Evolutionary conservation across 2,329 filamentous ascomycete genomes (phyloP).

Genomic region (Juglanconis oblonga): DNA sequence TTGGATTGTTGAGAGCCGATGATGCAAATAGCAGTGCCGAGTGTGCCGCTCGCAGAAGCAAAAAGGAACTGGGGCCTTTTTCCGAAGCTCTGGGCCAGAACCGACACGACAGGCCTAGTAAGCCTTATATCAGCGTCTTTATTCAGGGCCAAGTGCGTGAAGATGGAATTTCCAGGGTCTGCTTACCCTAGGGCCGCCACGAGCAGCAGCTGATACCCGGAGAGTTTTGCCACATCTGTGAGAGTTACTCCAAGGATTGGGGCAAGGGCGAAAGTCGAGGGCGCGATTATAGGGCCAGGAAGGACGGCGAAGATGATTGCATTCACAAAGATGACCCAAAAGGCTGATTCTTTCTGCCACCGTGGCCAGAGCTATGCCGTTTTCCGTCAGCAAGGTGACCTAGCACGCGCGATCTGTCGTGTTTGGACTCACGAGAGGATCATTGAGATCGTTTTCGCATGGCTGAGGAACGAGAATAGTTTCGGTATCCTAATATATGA

Average conservation of each 20-base stretch:
- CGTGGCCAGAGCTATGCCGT: slow-evolving; percentile 19
- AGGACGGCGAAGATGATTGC: slow-evolving; percentile 22
- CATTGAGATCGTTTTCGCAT: slow-evolving; percentile 16
- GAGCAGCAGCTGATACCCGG: slow-evolving; percentile 21
- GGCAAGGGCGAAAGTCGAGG: slow-evolving; percentile 20
- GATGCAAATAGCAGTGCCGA: slow-evolving; percentile 28
- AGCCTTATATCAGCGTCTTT: neutral
- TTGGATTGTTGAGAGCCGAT: slow-evolving; percentile 23
- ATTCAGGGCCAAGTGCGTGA: neutral
- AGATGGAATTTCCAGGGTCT: neutral
- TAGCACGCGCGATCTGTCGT: neutral
- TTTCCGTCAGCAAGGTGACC: neutral
- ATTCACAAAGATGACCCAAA: slow-evolving; percentile 21
- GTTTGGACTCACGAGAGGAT: slow-evolving; percentile 17
- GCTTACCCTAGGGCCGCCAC: slow-evolving; percentile 19
- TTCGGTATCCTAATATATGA: slow-evolving; percentile 14
- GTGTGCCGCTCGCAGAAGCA: slow-evolving; percentile 25
- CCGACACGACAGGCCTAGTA: slow-evolving; percentile 25
- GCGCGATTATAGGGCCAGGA: slow-evolving; percentile 21
- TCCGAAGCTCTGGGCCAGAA: slow-evolving; percentile 32
- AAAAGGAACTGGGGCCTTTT: slow-evolving; percentile 33
- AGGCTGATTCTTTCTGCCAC: slow-evolving; percentile 23
- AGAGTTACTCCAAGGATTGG: slow-evolving; percentile 24
- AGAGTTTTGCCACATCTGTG: slow-evolving; percentile 23
- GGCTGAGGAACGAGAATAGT: slow-evolving; percentile 21